A percentile compares a stretch with the other conserved stretches of the same genome.
Conservation (phyloP, 1,284 basidiomycete species). For the Lentinula novae-zelandiae region DNA sequence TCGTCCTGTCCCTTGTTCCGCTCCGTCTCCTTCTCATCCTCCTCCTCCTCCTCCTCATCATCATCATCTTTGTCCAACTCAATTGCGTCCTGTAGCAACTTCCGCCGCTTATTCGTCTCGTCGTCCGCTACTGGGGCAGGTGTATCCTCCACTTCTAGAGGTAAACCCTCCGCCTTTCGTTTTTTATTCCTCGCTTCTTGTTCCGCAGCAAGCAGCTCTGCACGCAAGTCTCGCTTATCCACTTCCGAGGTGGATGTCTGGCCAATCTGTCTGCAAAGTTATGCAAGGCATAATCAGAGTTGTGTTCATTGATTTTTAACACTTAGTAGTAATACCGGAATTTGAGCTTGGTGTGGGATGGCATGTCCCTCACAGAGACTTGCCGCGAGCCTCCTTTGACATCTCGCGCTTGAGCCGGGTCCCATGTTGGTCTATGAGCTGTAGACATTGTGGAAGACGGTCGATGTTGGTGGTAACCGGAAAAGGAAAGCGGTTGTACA, state of each 20-base stretch:
- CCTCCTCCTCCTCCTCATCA: conserved; percentile 55
- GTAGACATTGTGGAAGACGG: conserved; percentile 58
- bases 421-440: conserved; percentile 88
- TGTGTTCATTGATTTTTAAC: background rate
- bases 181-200: conserved; percentile 83
- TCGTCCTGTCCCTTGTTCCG: conserved; percentile 31
- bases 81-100: conserved; percentile 77
- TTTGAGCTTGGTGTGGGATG: conserved; percentile 93
- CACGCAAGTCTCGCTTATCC: conserved; percentile 72
- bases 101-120: conserved; percentile 71
- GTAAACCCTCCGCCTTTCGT: conserved; percentile 78
- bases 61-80: conserved; percentile 87
- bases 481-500: background rate
- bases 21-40: conserved; percentile 31
- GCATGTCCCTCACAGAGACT: conserved; percentile 87
- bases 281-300: background rate
- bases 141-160: conserved; percentile 35
- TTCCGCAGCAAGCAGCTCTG: conserved; percentile 81
- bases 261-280: background rate
- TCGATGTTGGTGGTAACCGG: background rate
- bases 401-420: conserved; percentile 81
- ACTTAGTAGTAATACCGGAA: conserved; percentile 50
- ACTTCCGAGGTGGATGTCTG: conserved; percentile 57
- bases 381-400: conserved; percentile 86
- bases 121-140: conserved; percentile 43